Percentiles rank a stretch among this genome's conserved stretches.
These are phyloP conservation scores for Pythium guiyangense DNA, from an alignment of 352 stramenopile genomes.

Conservation along the genomic window DNA sequence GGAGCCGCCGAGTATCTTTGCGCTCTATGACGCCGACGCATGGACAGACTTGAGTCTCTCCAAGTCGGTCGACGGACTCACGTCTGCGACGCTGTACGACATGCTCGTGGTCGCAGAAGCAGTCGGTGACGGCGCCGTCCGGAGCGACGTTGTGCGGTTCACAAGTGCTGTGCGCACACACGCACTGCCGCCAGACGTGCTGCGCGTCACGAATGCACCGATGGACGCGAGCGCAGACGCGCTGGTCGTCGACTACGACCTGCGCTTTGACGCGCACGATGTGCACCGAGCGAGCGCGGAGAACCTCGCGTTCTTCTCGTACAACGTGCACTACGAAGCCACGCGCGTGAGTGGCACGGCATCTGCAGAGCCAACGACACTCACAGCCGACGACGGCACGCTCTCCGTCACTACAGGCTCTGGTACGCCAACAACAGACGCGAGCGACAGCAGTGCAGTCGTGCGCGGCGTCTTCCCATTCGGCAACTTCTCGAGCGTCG, in stretches of 20 bases:
- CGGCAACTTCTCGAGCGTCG: slow-evolving; percentile 29
- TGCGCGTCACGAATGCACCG: slow-evolving; percentile 7
- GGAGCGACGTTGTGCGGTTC: slow-evolving; percentile 28
- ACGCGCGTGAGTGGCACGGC: slow-evolving; percentile 6
- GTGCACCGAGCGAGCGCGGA: slow-evolving; percentile 20
- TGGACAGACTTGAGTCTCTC: slow-evolving; percentile 25
- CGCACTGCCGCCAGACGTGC: slow-evolving; percentile 42
- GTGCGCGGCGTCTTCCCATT: slow-evolving; percentile 25
- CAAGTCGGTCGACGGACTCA: slow-evolving; percentile 23
- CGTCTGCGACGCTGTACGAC: slow-evolving; percentile 54
- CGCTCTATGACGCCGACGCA: slow-evolving; percentile 12
- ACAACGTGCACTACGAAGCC: slow-evolving; percentile 53
- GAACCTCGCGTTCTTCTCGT: slow-evolving; percentile 34
- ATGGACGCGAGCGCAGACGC: slow-evolving; percentile 31
- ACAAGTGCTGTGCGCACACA: slow-evolving; percentile 43
- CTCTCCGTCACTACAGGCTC: no score
- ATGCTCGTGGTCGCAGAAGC: slow-evolving; percentile 57
- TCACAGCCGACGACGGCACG: neutral
- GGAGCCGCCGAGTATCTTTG: slow-evolving; percentile 20
- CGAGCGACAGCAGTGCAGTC: slow-evolving; percentile 2
- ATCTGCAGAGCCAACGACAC: neutral
- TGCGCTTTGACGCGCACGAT: slow-evolving; percentile 41
- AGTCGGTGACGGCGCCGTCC: slow-evolving; percentile 38
- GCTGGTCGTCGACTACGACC: slow-evolving; percentile 32
- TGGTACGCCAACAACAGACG: neutral